Conservation (phyloP, 176 grass and related monocot genomes). For the Rhynchospora breviuscula region DNA sequence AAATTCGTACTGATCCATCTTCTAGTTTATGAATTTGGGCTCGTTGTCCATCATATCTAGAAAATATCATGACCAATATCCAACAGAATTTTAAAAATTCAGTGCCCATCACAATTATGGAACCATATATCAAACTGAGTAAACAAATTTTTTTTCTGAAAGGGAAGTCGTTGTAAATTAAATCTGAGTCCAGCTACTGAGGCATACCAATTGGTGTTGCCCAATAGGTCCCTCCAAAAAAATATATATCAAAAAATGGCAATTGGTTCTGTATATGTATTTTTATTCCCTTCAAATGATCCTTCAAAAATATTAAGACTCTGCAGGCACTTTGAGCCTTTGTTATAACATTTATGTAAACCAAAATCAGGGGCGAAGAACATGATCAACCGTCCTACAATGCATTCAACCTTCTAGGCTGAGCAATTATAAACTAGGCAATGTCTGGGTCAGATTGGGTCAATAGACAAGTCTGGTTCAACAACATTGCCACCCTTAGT, state of each 20-base stretch:
- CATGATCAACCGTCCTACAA: not conserved
- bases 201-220: not conserved
- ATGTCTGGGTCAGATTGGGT: not conserved
- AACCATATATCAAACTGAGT: not conserved
- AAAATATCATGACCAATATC: slow-evolving; percentile 24
- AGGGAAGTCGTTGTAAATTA: not conserved
- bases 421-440: not conserved
- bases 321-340: not conserved
- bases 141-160: not conserved
- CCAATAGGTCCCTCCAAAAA: not conserved
- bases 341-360: not conserved
- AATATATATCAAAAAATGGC: not conserved
- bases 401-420: not conserved
- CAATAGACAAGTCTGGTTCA: not conserved
- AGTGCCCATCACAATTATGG: not conserved
- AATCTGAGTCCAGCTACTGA: not conserved
- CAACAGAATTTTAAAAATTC: not conserved
- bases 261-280: not conserved
- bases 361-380: not conserved
- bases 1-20: slow-evolving; percentile 74
- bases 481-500: not conserved
- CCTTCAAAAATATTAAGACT: not conserved
- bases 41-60: slow-evolving; percentile 93
- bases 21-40: slow-evolving; percentile 87
- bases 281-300: not conserved